A percentile compares a stretch with the other conserved stretches of the same genome.
Conservation (phyloP, 75 land plant genomes). For the Picea glauca region DNA sequence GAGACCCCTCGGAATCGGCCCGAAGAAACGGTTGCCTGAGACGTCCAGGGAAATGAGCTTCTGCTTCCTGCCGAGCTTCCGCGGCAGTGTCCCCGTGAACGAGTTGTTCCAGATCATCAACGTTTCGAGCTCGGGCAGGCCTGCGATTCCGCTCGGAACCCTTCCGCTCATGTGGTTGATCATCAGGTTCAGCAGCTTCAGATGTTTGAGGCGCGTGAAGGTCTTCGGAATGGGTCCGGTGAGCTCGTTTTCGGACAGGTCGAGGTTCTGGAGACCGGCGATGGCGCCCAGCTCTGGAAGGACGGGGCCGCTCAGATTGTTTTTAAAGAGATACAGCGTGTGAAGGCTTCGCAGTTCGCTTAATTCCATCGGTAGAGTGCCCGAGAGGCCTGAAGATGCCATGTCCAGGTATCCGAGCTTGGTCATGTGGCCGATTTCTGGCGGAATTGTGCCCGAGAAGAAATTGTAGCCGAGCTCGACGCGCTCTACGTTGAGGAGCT, state of each 20-base stretch:
- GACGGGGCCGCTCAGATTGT: constrained; percentile 38
- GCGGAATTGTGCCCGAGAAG: constrained; percentile 45
- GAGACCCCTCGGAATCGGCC: constrained; percentile 45
- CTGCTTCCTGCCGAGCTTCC: constrained; percentile 35
- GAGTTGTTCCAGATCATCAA: constrained; percentile 64
- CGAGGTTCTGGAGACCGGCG: constrained; percentile 34
- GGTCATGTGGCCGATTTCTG: constrained; percentile 56
- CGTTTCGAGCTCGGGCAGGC: constrained; percentile 44
- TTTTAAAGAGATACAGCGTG: constrained; percentile 52
- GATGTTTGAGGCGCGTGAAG: constrained; percentile 45
- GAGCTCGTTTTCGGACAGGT: constrained; percentile 59
- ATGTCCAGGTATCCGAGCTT: constrained; percentile 58
- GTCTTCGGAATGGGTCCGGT: constrained; percentile 59
- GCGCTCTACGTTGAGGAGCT: constrained; percentile 40
- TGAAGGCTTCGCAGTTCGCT: constrained; percentile 39
- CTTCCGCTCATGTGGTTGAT: constrained; percentile 47
- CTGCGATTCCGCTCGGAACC: constrained; percentile 42
- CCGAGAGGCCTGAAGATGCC: constrained; percentile 60
- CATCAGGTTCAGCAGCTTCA: constrained; percentile 57
- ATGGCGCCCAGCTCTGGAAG: constrained; percentile 46
- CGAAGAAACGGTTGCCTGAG: constrained; percentile 52
- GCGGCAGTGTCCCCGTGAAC: constrained; percentile 58
- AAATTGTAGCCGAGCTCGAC: constrained; percentile 67
- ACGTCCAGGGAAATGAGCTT: constrained; percentile 55
- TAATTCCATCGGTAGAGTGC: constrained; percentile 33